phyloP scores from a whole-genome alignment of 1,284 basidiomycete genomes.

The Leccinum subspadiceum region DNA sequence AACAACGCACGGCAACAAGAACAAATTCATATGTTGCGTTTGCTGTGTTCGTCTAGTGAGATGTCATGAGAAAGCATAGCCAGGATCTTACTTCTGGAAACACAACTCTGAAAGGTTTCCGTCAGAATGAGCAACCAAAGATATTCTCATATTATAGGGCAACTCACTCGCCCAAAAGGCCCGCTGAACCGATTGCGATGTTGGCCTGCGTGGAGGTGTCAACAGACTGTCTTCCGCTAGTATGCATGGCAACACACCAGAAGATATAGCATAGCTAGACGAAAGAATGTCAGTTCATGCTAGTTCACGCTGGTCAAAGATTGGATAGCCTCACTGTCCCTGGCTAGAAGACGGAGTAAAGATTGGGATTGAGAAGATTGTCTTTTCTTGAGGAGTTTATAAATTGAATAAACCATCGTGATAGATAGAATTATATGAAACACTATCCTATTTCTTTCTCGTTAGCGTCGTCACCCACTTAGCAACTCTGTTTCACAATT shows the following conservation, averaged over 20 bases:
- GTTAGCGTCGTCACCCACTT: neutral
- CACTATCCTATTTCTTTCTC: neutral
- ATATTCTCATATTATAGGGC: neutral
- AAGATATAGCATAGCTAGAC: neutral
- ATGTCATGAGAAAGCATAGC: neutral
- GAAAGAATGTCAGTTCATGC: neutral
- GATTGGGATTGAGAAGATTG: neutral
- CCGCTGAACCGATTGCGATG: neutral
- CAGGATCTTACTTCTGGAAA: neutral
- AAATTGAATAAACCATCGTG: neutral
- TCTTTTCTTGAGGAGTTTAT: neutral
- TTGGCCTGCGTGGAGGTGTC: neutral
- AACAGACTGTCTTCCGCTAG: neutral
- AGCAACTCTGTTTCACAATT: neutral
- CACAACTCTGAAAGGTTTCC: neutral
- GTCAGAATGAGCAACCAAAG: neutral
- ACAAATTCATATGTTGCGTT: neutral
- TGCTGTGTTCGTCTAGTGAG: neutral
- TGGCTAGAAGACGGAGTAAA: neutral
- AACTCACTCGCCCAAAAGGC: neutral
- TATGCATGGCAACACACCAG: neutral
- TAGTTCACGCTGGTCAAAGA: neutral
- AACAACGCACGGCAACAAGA: neutral
- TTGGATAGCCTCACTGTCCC: neutral
- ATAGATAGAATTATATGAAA: neutral